These are phyloP conservation scores for Backusella westeae DNA, from an alignment of 192 early-diverging fungal species.

Conservation along the genomic window DNA sequence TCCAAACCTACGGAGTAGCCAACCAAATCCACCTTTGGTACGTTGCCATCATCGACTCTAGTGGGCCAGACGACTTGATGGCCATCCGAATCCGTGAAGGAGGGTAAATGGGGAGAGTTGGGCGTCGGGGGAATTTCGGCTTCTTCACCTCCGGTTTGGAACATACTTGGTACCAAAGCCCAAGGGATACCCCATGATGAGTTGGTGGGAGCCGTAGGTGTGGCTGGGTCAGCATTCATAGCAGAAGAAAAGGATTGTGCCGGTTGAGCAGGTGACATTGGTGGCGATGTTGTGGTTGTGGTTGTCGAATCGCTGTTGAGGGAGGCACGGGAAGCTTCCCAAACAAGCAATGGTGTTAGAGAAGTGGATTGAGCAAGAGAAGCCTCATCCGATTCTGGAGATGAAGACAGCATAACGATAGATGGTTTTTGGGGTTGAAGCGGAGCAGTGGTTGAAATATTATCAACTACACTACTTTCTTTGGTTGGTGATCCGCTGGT, in stretches of 20 bases:
- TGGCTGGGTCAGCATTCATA: not conserved
- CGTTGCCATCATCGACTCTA: constrained; percentile 13
- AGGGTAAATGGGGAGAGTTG: not conserved
- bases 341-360: constrained; percentile 23
- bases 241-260: not conserved
- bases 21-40: constrained; percentile 23
- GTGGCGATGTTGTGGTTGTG: not conserved
- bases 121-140: constrained; percentile 2
- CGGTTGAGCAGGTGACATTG: not conserved
- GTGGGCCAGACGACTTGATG: constrained; percentile 34
- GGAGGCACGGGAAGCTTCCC: constrained; percentile 22
- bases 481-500: not conserved
- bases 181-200: constrained; percentile 38
- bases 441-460: not conserved
- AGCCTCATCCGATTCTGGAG: not conserved
- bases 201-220: not conserved
- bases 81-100: constrained; percentile 5
- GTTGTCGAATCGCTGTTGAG: not conserved
- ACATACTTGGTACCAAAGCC: constrained; percentile 39
- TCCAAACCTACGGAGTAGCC: constrained; percentile 23
- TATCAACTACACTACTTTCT: not conserved
- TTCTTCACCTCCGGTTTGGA: constrained; percentile 14
- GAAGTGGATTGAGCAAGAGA: constrained; percentile 21
- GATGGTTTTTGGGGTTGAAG: not conserved
- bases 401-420: constrained; percentile 14